Percentiles rank a stretch among this genome's conserved stretches.
Evolutionary conservation across 352 stramenopile species (phyloP).

Genomic region (Phytophthora ohioensis): DNA sequence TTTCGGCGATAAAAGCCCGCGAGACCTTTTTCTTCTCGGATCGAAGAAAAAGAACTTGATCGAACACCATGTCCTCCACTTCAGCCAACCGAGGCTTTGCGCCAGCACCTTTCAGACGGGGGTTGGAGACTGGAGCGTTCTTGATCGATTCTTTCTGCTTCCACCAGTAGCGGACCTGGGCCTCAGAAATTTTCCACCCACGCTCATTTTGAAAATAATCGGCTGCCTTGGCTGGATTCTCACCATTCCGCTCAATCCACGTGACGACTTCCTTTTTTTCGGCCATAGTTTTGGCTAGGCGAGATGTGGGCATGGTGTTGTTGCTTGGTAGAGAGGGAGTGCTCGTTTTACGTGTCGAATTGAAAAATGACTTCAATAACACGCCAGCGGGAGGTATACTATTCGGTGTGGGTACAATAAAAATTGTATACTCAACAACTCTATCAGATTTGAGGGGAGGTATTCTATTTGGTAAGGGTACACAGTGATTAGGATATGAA

Average conservation of each 20-base stretch:
- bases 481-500: neutral
- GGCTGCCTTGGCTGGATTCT: neutral
- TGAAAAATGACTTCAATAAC: neutral
- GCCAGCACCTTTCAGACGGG: constrained; percentile 3
- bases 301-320: constrained; percentile 1
- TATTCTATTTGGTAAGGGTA: neutral
- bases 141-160: constrained; percentile 11
- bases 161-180: constrained; percentile 5
- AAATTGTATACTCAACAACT: neutral
- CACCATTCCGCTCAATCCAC: neutral
- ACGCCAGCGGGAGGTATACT: neutral
- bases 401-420: constrained; percentile 1
- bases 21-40: constrained; percentile 8
- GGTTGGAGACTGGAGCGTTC: neutral
- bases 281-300: constrained; percentile 2
- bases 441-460: too few relatives aligned
- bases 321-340: neutral
- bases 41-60: constrained; percentile 1
- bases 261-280: constrained; percentile 14
- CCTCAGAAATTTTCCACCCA: neutral
- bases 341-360: neutral
- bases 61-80: constrained; percentile 10
- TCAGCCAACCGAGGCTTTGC: constrained; percentile 3
- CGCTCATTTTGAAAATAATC: constrained; percentile 6
- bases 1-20: neutral